A percentile compares a stretch with the other conserved stretches of the same genome.
phyloP scores from a whole-genome alignment of 2,329 filamentous ascomycete species.

The Elsinoe australis region DNA sequence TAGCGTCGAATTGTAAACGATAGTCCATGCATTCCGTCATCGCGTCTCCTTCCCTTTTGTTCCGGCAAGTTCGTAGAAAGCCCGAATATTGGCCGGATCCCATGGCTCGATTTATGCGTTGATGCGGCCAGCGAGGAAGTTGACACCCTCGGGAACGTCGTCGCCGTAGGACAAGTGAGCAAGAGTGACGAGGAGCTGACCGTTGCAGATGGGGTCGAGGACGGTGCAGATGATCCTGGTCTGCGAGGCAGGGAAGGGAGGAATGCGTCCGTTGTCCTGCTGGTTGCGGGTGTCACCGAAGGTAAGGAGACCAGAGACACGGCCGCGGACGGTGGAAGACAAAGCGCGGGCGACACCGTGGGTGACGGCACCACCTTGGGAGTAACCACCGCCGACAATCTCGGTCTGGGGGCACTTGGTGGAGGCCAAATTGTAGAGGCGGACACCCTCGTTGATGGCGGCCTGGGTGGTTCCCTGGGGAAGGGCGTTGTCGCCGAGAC shows the following conservation, averaged over 20 bases:
- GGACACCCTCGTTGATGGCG: constrained; percentile 22
- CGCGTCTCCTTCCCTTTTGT: not conserved
- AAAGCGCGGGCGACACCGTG: constrained; percentile 30
- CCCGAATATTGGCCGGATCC: no score
- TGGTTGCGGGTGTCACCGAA: constrained; percentile 37
- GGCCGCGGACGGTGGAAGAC: constrained; percentile 24
- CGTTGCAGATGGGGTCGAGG: constrained; percentile 27
- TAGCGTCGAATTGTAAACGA: constrained; percentile 9
- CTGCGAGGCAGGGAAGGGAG: constrained; percentile 28
- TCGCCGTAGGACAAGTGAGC: constrained; percentile 24
- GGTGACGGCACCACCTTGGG: constrained; percentile 35
- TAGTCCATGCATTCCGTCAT: not conserved
- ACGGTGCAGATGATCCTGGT: constrained; percentile 27
- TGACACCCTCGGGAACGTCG: constrained; percentile 5
- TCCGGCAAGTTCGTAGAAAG: no score
- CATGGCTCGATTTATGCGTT: constrained; percentile 4
- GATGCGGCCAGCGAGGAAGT: constrained; percentile 14
- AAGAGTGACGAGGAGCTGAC: constrained; percentile 24
- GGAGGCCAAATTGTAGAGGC: constrained; percentile 24
- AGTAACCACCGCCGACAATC: constrained; percentile 26
- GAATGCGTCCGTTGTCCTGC: constrained; percentile 33
- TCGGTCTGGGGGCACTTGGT: constrained; percentile 26
- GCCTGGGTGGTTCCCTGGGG: constrained; percentile 23
- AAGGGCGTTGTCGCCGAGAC: constrained; percentile 22
- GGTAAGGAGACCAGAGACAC: constrained; percentile 34